Evolutionary conservation across 768 basidiomycete species (phyloP).

Genomic region (Hortiboletus campestris): DNA sequence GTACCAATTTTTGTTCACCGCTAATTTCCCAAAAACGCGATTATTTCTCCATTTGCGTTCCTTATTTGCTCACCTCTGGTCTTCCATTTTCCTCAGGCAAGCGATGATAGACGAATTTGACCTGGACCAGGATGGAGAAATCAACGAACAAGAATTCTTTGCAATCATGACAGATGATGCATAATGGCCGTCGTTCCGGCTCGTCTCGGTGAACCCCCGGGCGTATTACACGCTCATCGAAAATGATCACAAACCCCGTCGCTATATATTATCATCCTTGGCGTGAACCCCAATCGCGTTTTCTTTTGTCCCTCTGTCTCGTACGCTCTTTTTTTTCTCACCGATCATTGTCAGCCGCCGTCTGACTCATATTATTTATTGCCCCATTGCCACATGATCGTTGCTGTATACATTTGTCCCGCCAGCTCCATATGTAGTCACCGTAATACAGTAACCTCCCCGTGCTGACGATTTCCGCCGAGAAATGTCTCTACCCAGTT

Average conservation of each 20-base stretch:
- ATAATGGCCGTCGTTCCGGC: conserved; percentile 30
- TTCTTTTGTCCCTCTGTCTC: conserved; percentile 3
- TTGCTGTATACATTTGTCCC: conserved; percentile 20
- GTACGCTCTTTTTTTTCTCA: conserved; percentile 24
- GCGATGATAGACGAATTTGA: conserved; percentile 99
- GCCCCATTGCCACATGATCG: conserved; percentile 20
- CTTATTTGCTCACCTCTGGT: conserved; percentile 32
- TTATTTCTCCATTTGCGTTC: conserved; percentile 14
- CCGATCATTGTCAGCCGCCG: conserved; percentile 13
- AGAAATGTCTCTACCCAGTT: conserved; percentile 10
- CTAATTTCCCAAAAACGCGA: conserved; percentile 17
- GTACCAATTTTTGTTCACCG: conserved; percentile 26
- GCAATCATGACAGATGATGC: conserved; percentile 96
- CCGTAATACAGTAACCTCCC: conserved; percentile 13
- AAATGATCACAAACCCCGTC: conserved; percentile 13
- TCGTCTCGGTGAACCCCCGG: not conserved
- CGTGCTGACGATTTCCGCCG: conserved; percentile 19
- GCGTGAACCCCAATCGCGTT: conserved; percentile 21
- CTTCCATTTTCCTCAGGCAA: conserved; percentile 59
- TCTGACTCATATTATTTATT: conserved; percentile 14
- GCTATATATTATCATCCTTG: conserved; percentile 22
- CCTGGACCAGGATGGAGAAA: conserved; percentile 96
- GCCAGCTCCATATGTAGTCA: conserved; percentile 15
- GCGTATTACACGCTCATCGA: not conserved
- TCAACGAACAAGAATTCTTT: conserved; percentile 94